Conservation (phyloP, 208 protist genomes). For the Trichomonas tenax region DNA sequence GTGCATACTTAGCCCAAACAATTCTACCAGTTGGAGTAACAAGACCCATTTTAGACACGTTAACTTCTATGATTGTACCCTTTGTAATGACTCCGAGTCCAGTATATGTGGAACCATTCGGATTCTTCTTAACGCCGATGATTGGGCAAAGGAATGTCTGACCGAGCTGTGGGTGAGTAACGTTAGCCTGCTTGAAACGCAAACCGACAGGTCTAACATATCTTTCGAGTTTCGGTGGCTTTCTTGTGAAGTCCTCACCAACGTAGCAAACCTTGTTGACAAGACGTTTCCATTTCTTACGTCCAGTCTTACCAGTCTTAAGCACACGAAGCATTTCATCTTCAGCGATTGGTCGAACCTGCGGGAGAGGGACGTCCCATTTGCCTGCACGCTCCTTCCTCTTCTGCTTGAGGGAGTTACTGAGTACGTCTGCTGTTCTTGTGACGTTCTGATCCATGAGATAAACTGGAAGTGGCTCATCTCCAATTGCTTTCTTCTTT, state of each 20-base stretch:
- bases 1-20: conserved; percentile 79
- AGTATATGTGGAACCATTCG: conserved; percentile 89
- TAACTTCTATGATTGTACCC: conserved; percentile 98
- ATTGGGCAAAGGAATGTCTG: conserved; percentile 97
- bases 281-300: conserved; percentile 98
- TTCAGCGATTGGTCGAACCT: conserved; percentile 75
- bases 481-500: conserved; percentile 52
- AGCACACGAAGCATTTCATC: conserved; percentile 89
- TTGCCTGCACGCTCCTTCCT: conserved; percentile 99
- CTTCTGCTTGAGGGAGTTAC: conserved; percentile 99
- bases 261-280: conserved; percentile 99
- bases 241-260: conserved; percentile 78
- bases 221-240: conserved; percentile 98
- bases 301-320: conserved; percentile 26
- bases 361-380: conserved; percentile 97
- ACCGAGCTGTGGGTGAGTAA: conserved; percentile 99
- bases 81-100: conserved; percentile 99
- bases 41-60: conserved; percentile 98
- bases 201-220: conserved; percentile 98
- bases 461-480: conserved; percentile 94
- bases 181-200: conserved; percentile 90
- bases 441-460: conserved; percentile 73
- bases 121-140: conserved; percentile 98
- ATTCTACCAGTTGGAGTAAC: conserved; percentile 98
- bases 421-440: conserved; percentile 70